Evolutionary conservation across 495 filamentous ascomycete species (phyloP).

Genomic region (Xylaria acuta): DNA sequence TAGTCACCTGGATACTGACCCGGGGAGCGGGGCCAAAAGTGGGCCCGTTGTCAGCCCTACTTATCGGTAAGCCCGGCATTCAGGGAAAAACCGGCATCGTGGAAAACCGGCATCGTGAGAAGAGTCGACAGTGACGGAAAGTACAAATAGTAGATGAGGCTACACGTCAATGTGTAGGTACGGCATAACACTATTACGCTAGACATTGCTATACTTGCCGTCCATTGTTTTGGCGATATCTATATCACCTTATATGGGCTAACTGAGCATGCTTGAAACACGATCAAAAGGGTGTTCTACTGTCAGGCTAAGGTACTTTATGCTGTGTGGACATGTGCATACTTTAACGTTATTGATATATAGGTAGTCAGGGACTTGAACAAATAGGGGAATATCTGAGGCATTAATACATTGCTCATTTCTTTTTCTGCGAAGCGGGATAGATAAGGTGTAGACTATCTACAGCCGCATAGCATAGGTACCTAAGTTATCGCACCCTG

Average conservation of each 20-base stretch:
- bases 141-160: not conserved
- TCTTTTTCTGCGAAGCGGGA: not conserved
- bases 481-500: not conserved
- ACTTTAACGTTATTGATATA: not conserved
- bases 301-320: too few species aligned
- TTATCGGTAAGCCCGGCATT: conserved; percentile 21
- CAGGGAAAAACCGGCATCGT: conserved; percentile 22
- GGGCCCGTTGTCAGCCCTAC: conserved; percentile 21
- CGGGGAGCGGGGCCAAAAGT: not conserved
- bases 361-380: not conserved
- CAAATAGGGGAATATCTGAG: not conserved
- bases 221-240: not conserved
- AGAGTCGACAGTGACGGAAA: not conserved
- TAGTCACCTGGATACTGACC: conserved; percentile 10
- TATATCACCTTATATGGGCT: too few species aligned
- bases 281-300: not conserved
- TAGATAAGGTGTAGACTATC: not conserved
- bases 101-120: conserved; percentile 18
- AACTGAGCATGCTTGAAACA: too few species aligned
- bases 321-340: not conserved
- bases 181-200: not conserved
- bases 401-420: not conserved
- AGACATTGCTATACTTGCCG: not conserved
- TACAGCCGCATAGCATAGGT: not conserved
- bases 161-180: not conserved